These are phyloP conservation scores for Botryosphaeria dothidea DNA, from an alignment of 2,329 filamentous ascomycete species.

Conservation along the genomic window DNA sequence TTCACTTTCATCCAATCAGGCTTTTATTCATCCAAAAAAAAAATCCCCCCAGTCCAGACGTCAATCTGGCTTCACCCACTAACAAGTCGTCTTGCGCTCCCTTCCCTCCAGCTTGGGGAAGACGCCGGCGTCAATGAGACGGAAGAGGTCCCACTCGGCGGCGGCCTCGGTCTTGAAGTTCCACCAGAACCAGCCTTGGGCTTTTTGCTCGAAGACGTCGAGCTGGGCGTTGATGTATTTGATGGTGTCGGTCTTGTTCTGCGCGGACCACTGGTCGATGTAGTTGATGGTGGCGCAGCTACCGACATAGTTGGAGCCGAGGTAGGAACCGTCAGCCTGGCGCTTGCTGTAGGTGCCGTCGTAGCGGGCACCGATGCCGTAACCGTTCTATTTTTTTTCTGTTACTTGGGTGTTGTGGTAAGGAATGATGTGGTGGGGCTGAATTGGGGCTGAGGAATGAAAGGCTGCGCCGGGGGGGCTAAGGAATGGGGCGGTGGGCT, in stretches of 20 bases:
- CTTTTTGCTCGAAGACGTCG: constrained; percentile 51
- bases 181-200: constrained; percentile 60
- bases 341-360: constrained; percentile 53
- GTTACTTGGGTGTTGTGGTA: neutral
- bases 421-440: neutral
- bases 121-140: constrained; percentile 51
- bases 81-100: neutral
- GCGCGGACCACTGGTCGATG: constrained; percentile 49
- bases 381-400: constrained; percentile 44
- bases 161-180: constrained; percentile 59
- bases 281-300: constrained; percentile 54
- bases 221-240: constrained; percentile 59
- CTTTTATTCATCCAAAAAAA: no score
- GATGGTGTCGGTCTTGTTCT: constrained; percentile 46
- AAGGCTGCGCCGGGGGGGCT: no score
- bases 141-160: constrained; percentile 57
- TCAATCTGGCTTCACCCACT: neutral
- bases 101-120: constrained; percentile 43
- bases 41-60: no score
- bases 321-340: constrained; percentile 46
- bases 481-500: neutral
- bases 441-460: neutral
- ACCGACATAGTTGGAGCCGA: constrained; percentile 50
- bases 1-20: no score
- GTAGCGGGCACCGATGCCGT: constrained; percentile 60